phyloP scores from a whole-genome alignment of 441 rosid species.

The Hura crepitans region DNA sequence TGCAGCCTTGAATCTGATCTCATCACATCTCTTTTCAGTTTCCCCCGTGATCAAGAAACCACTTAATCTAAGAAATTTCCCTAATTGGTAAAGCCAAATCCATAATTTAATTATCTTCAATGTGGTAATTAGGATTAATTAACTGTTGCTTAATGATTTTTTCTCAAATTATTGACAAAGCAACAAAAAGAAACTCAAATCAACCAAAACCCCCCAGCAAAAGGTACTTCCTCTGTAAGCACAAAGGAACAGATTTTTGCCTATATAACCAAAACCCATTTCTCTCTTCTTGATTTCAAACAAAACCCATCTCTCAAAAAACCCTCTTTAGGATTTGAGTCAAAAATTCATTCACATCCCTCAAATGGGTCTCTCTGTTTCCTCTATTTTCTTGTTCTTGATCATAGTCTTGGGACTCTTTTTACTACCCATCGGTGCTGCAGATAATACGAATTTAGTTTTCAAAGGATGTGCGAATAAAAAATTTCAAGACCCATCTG shows the following conservation, averaged over 20 bases:
- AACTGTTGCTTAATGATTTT: neutral
- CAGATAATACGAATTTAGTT: slow-evolving; percentile 46
- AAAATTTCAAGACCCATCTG: slow-evolving; percentile 55
- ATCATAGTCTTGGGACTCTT: slow-evolving; percentile 18
- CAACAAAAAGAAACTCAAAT: slow-evolving; percentile 1
- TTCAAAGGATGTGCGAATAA: slow-evolving; percentile 72
- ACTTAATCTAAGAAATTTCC: neutral
- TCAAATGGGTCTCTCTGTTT: slow-evolving; percentile 31
- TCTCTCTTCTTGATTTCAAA: slow-evolving; percentile 18
- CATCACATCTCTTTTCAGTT: neutral
- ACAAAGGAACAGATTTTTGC: neutral
- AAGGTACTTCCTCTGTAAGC: slow-evolving; percentile 11
- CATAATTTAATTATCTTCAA: neutral
- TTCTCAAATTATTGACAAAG: neutral
- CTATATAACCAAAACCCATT: slow-evolving; percentile 6
- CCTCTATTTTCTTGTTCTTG: slow-evolving; percentile 16
- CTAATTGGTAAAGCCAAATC: neutral
- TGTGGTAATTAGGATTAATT: neutral
- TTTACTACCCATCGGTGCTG: slow-evolving; percentile 19
- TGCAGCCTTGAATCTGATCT: too few relatives aligned
- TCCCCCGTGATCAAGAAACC: neutral
- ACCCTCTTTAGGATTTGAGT: slow-evolving; percentile 20
- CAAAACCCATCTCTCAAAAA: slow-evolving; percentile 17
- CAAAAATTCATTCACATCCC: slow-evolving; percentile 6
- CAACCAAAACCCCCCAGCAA: neutral